These are phyloP conservation scores for Aspergillus vadensis DNA, from an alignment of 2,329 filamentous ascomycete species.

Conservation along the genomic window DNA sequence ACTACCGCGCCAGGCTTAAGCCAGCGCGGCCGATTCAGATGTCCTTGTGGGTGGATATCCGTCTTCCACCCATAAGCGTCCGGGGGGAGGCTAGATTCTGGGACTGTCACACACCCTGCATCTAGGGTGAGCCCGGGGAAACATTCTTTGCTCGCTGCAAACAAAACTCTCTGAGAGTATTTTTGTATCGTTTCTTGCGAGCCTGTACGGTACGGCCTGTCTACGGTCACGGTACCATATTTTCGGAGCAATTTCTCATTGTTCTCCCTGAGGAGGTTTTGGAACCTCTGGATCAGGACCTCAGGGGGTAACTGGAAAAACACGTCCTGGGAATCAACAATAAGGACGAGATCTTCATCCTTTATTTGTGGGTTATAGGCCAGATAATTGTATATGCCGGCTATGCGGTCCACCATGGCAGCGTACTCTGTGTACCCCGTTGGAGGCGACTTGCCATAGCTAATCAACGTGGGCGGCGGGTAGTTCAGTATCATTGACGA, in stretches of 20 bases:
- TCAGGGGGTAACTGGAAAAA: conserved; percentile 68
- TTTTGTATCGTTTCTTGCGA: conserved; percentile 37
- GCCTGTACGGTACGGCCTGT: conserved; percentile 20
- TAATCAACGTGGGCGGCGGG: conserved; percentile 58
- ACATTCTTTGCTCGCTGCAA: conserved; percentile 58
- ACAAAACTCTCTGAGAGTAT: conserved; percentile 58
- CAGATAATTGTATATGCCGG: conserved; percentile 52
- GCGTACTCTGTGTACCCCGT: conserved; percentile 39
- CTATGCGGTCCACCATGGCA: conserved; percentile 49
- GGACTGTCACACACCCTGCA: conserved; percentile 56
- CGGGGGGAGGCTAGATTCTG: conserved; percentile 53
- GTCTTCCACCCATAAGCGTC: conserved; percentile 53
- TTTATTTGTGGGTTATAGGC: conserved; percentile 50
- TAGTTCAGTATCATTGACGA: conserved; percentile 62
- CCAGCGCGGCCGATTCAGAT: conserved; percentile 50
- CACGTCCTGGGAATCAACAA: conserved; percentile 65
- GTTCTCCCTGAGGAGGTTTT: conserved; percentile 54
- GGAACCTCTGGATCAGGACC: conserved; percentile 64
- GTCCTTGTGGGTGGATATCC: conserved; percentile 39
- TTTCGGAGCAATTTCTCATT: conserved; percentile 55
- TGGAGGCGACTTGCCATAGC: conserved; percentile 39
- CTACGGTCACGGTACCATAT: conserved; percentile 47
- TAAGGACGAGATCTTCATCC: conserved; percentile 63
- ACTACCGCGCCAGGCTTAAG: conserved; percentile 54
- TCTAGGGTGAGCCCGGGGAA: conserved; percentile 46